These are phyloP conservation scores for Eucalyptus pauciflora DNA, from an alignment of 345 rosid genomes.

Conservation along the genomic window DNA sequence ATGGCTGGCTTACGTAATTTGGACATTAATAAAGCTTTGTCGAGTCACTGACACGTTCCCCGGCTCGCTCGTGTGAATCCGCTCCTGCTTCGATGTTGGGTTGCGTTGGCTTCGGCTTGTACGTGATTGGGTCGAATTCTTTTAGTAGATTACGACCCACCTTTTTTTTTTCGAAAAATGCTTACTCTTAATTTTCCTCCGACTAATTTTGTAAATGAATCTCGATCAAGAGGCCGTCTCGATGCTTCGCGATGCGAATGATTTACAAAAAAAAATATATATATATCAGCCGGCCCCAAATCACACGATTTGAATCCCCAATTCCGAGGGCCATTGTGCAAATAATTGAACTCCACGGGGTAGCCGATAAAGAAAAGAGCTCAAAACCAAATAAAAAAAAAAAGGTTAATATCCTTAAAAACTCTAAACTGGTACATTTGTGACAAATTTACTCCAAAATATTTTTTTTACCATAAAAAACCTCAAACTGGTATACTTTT, in stretches of 20 bases:
- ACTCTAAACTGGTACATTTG: too few species aligned
- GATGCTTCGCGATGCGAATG: rapidly evolving
- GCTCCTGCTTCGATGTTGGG: neutral
- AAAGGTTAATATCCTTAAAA: neutral
- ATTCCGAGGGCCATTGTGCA: neutral
- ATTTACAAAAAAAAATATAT: neutral
- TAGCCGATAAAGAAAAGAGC: neutral
- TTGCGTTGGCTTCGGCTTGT: neutral
- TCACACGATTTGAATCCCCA: neutral
- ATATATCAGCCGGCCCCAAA: neutral
- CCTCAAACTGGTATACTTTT: too few species aligned
- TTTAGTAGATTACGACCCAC: neutral
- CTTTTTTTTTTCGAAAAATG: neutral
- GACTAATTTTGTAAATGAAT: neutral
- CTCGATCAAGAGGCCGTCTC: neutral
- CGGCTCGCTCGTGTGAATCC: neutral
- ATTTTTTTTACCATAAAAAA: too few species aligned
- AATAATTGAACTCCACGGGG: neutral
- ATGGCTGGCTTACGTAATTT: neutral
- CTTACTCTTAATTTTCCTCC: neutral
- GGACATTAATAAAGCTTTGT: neutral
- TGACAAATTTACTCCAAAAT: too few species aligned
- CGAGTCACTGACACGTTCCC: neutral
- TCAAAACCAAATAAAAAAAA: too few species aligned
- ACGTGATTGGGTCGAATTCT: neutral